Evolutionary conservation across 164 flowering plant species (phyloP), one percentile per base, ranked within the genome.

Genomic region (Stephania cephalantha): DNA sequence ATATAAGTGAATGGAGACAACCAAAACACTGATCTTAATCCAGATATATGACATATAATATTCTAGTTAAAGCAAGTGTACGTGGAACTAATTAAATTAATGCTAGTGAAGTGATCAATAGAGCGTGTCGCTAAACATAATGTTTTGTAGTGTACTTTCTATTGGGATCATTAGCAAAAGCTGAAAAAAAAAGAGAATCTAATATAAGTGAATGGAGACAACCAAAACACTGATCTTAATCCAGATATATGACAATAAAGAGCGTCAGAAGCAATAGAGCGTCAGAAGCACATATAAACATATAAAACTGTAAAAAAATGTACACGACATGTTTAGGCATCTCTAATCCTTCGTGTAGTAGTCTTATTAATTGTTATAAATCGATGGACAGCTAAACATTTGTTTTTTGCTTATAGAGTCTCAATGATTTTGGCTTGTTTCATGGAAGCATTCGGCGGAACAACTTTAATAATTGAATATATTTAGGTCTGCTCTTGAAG

Each of bases 1-100:
- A 55, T 74, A 25, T 20, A 42, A 4, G 42, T 52, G 77, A 69
- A 69, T 75, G 20, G 4, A 75, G 72, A 75, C 77, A 75, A 75
- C 50, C 65, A 74, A n/a, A 74, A 74, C 64, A 75, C 58, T 18
- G 53, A 52, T 55, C 50, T 25, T 25, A 25, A 25, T 25, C 25
- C 25, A 25, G 25, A 25, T 25, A 25, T 25, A 25, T 25, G 25
- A 25, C 25, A 25, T 25, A 25, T 25, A 25, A 25, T 25, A 25
- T 25, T 25, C 25, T 25, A 0, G 25, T 25, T 25, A 25, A 25
- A 25, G 25, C 25, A 25, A 25, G 25, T 25, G 25, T 25, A 25
- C 25, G 0, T 25, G 25, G 25, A 25, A 25, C 25, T 25, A 25
- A 25, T 25, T 25, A 25, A 25, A 25, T 25, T 25, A 25, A 25